phyloP scores from a whole-genome alignment of 108 stramenopile species.

The Asterionellopsis glacialis region DNA sequence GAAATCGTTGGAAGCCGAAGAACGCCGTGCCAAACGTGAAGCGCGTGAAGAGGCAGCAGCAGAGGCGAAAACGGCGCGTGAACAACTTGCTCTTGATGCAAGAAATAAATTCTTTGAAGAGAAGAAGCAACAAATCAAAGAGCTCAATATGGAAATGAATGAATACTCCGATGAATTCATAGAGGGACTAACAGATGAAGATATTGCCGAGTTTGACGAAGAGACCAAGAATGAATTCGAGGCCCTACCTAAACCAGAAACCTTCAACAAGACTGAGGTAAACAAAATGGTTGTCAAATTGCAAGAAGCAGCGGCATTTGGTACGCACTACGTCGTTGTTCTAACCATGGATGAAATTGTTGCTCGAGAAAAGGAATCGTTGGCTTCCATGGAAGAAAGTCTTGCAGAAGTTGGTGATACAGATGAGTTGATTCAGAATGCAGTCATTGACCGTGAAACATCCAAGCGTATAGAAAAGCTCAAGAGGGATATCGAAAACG shows the following conservation, averaged over 20 bases:
- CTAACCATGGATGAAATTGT: conserved; percentile 70
- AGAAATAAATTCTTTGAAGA: conserved; percentile 68
- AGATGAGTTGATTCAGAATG: conserved; percentile 26
- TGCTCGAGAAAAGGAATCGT: conserved; percentile 45
- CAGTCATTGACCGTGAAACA: conserved; percentile 32
- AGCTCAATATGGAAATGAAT: conserved; percentile 55
- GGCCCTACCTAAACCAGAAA: conserved; percentile 65
- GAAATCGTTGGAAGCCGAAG: conserved; percentile 73
- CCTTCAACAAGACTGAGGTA: conserved; percentile 77
- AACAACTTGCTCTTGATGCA: conserved; percentile 69
- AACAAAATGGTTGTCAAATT: conserved; percentile 59
- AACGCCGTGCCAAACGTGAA: conserved; percentile 69
- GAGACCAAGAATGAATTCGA: conserved; percentile 83
- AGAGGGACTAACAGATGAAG: conserved; percentile 77
- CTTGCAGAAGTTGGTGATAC: conserved; percentile 51
- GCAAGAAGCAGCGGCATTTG: conserved; percentile 79
- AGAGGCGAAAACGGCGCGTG: conserved; percentile 65
- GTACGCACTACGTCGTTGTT: conserved; percentile 54
- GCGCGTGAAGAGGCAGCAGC: conserved; percentile 70
- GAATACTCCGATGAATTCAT: conserved; percentile 68
- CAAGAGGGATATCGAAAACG: conserved; percentile 50
- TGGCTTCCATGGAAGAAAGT: conserved; percentile 56
- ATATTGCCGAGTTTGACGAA: conserved; percentile 82
- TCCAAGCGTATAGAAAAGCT: conserved; percentile 48
- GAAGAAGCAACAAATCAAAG: conserved; percentile 68